A percentile compares a stretch with the other conserved stretches of the same genome.
Evolutionary conservation across 441 rosid genomes (phyloP).

Genomic region (Isatis lusitanica): DNA sequence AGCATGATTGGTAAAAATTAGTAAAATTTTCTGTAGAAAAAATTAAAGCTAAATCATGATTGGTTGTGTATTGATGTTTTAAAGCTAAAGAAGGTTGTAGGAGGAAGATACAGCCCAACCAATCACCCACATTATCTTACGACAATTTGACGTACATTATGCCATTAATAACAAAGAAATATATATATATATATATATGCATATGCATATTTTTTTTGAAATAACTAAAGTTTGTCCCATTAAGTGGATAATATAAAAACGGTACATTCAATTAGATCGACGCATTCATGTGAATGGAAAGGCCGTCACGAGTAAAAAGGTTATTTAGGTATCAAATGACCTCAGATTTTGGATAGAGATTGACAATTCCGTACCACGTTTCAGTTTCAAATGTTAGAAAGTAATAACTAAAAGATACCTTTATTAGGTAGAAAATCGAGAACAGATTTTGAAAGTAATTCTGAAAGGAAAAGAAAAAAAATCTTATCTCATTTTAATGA

Average conservation of each 20-base stretch:
- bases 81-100: too few relatives aligned
- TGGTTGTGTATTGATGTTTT: too few relatives aligned
- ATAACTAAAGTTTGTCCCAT: conserved; percentile 5
- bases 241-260: conserved; percentile 8
- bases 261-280: conserved; percentile 15
- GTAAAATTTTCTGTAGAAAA: too few relatives aligned
- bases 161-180: background rate
- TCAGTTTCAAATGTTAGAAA: background rate
- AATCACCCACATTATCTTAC: too few relatives aligned
- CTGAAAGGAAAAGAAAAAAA: background rate
- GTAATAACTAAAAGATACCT: background rate
- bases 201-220: too few relatives aligned
- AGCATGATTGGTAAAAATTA: too few relatives aligned
- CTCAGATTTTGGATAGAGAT: conserved; percentile 27
- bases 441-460: background rate
- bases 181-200: background rate
- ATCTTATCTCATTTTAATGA: conserved; percentile 24
- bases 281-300: conserved; percentile 33
- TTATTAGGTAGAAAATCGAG: background rate
- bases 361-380: background rate
- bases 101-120: too few relatives aligned
- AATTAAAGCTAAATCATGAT: too few relatives aligned
- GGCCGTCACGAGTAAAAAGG: conserved; percentile 20
- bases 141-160: conserved; percentile 29
- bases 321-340: conserved; percentile 6